A percentile compares a stretch with the other conserved stretches of the same genome.
phyloP scores from a whole-genome alignment of 805 yeast genomes.

The Starmerella sp. region DNA sequence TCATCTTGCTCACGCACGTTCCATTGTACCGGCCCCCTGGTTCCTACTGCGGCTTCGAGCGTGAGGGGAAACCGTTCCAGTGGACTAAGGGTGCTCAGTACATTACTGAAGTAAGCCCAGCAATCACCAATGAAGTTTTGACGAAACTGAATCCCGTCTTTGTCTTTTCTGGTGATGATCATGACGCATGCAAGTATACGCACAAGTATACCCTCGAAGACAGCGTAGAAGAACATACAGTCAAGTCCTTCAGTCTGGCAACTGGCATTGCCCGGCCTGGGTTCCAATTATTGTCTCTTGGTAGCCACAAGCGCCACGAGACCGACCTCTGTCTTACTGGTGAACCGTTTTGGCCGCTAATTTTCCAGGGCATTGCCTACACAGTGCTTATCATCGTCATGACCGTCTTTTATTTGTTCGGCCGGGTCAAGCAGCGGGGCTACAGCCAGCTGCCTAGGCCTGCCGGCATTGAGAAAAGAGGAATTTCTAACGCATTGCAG shows the following conservation, averaged over 20 bases:
- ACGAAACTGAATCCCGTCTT: constrained; percentile 50
- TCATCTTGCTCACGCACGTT: constrained; percentile 66
- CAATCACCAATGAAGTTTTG: constrained; percentile 49
- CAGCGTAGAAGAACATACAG: constrained; percentile 62
- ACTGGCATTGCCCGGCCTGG: constrained; percentile 85
- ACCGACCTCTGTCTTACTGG: constrained; percentile 28
- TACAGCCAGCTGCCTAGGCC: background rate
- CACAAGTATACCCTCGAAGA: constrained; percentile 35
- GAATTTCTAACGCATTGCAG: background rate
- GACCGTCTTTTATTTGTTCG: background rate
- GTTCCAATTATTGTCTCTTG: constrained; percentile 63
- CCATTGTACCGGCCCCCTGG: constrained; percentile 67
- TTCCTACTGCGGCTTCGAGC: constrained; percentile 53
- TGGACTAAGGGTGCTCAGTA: constrained; percentile 69
- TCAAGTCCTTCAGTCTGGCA: constrained; percentile 85
- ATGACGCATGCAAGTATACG: constrained; percentile 76
- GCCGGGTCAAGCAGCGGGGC: background rate
- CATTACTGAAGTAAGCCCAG: constrained; percentile 71
- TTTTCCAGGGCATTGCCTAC: constrained; percentile 20
- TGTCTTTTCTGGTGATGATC: constrained; percentile 90
- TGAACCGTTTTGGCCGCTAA: constrained; percentile 26
- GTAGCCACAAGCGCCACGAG: constrained; percentile 15
- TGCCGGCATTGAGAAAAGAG: background rate
- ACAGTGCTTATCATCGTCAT: background rate
- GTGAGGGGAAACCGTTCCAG: constrained; percentile 67